Base-by-base conservation (phyloP, 306 rosid genomes). In the Gillenia trifoliata region DNA sequence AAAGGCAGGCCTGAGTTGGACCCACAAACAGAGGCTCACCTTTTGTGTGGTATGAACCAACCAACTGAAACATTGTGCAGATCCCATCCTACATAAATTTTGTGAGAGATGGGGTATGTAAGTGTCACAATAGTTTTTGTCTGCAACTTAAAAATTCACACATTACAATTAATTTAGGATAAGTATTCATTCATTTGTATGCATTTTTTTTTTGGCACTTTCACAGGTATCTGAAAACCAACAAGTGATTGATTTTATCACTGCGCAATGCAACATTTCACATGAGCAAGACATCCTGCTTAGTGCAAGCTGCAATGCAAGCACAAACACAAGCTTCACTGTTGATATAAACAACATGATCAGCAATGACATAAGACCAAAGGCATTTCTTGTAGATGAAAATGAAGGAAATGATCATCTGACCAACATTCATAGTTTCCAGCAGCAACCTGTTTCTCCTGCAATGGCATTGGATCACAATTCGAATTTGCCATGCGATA, bases 171-270 rank as follows among this genome's bases (percentile, higher is more conserved):
- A n/a, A n/a, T 43, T 43, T 12, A n/a, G n/a, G n/a, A n/a, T 13
- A 43, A 22, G 50, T 34, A 19, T 1, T 66, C 4, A 50, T 43
- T 20, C 17, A 20, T n/a, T n/a, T n/a, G n/a, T 23, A 64, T 47
- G 16, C 15, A 5, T 8, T 45, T 66, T 65, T 26, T 52, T 74
- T 67, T 66, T n/a, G n/a, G n/a, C 66, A 41, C 54, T 64, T 61
- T 78, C 10, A 61, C 80, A 94, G 99, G 93, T 90, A 38, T 45
- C 87, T 38, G 92, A 92, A 84, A 96, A 94, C 74, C 86, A 86
- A 66, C 85, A 85, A 28, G 91, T 90, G 22, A 71, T 92, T 54
- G 92, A 92, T 74, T 89, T 87, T 29, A 60, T 94, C 45, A 84
- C 86, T 70, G 68, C 78, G 36, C 93, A 89, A 43, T 87, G 86